A percentile compares a stretch with the other conserved stretches of the same genome.
phyloP scores from a whole-genome alignment of 257 asterid species.

The Rauvolfia tetraphylla region DNA sequence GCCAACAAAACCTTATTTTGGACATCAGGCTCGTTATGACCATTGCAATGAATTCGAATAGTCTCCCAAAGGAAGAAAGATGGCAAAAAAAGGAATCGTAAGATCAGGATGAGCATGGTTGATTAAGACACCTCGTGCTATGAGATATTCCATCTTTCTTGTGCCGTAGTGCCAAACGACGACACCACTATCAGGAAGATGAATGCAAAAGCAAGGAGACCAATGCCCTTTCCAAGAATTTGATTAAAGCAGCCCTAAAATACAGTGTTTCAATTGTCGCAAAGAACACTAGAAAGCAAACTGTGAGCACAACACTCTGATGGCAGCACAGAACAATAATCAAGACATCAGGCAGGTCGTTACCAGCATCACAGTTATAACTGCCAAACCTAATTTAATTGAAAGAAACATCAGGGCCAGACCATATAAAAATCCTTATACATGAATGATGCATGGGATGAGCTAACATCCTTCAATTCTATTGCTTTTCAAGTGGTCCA shows the following conservation, averaged over 20 bases:
- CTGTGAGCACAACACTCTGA: slow-evolving; percentile 51
- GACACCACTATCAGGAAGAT: slow-evolving; percentile 74
- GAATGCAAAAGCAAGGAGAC: slow-evolving; percentile 74
- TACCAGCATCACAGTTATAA: slow-evolving; percentile 92
- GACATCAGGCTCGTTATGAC: slow-evolving; percentile 77
- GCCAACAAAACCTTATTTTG: slow-evolving; percentile 78
- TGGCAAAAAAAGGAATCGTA: too few relatives aligned
- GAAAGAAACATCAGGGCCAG: neutral
- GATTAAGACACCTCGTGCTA: too few relatives aligned
- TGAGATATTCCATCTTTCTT: too few relatives aligned
- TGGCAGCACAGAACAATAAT: slow-evolving; percentile 87
- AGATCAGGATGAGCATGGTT: too few relatives aligned
- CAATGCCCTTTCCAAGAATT: slow-evolving; percentile 92
- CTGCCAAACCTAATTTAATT: slow-evolving; percentile 66
- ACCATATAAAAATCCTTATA: neutral
- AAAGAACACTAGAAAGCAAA: slow-evolving; percentile 65
- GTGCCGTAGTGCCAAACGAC: slow-evolving; percentile 91
- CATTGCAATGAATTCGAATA: too few relatives aligned
- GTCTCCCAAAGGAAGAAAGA: too few relatives aligned
- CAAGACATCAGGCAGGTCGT: slow-evolving; percentile 94
- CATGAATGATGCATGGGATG: neutral
- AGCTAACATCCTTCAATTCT: neutral
- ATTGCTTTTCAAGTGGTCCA: neutral
- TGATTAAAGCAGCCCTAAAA: slow-evolving; percentile 75
- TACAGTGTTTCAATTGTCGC: slow-evolving; percentile 74